phyloP scores from a whole-genome alignment of 2,329 filamentous ascomycete species.

The Ramichloridium luteum region DNA sequence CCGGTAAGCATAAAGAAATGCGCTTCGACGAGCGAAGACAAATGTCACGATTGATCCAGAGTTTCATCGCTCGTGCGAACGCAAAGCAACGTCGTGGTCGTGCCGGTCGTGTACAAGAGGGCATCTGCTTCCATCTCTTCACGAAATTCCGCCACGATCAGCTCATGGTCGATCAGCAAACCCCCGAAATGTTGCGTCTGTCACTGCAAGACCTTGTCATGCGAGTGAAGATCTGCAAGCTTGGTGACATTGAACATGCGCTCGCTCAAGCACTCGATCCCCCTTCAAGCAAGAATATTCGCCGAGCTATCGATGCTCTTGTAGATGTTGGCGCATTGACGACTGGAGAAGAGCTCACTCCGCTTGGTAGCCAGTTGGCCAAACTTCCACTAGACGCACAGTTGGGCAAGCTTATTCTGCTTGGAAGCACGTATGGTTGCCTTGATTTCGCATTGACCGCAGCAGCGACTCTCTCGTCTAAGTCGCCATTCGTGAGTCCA shows the following conservation, averaged over 20 bases:
- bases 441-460: constrained; percentile 85
- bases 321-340: constrained; percentile 89
- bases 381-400: constrained; percentile 87
- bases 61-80: constrained; percentile 90
- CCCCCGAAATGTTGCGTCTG: constrained; percentile 86
- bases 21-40: constrained; percentile 87
- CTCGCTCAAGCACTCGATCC: constrained; percentile 79
- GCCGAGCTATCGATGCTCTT: constrained; percentile 80
- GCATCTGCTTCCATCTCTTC: constrained; percentile 91
- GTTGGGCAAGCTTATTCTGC: constrained; percentile 80
- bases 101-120: constrained; percentile 89
- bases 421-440: constrained; percentile 78
- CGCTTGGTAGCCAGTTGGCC: constrained; percentile 74
- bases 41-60: constrained; percentile 79
- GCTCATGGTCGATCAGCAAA: constrained; percentile 79
- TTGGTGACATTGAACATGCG: constrained; percentile 85
- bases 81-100: constrained; percentile 89
- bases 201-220: constrained; percentile 92
- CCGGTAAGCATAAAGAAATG: constrained; percentile 96
- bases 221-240: constrained; percentile 91
- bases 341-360: constrained; percentile 66
- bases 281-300: constrained; percentile 82
- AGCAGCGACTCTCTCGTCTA: constrained; percentile 85
- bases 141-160: constrained; percentile 80
- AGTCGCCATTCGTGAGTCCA: constrained; percentile 81